Conservation (phyloP, 1,284 basidiomycete species). For the Bondarzewia mesenterica region DNA sequence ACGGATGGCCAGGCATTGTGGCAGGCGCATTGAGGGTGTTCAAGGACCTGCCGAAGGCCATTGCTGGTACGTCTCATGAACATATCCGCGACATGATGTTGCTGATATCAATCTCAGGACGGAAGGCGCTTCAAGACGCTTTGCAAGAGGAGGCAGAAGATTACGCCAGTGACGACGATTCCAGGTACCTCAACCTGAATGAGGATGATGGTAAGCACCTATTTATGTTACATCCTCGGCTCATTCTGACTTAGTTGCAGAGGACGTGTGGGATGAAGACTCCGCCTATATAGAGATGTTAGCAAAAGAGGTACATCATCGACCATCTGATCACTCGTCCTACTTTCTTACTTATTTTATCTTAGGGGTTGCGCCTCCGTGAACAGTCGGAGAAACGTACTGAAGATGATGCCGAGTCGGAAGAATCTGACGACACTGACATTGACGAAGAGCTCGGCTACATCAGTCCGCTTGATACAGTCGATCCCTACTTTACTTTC, state of each 20-base stretch:
- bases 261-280: constrained; percentile 81
- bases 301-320: constrained; percentile 74
- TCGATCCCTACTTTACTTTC: constrained; percentile 67
- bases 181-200: constrained; percentile 54
- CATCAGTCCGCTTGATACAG: constrained; percentile 67
- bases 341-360: constrained; percentile 2
- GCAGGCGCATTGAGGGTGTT: constrained; percentile 63
- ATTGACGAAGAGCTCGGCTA: constrained; percentile 77
- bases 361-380: constrained; percentile 60
- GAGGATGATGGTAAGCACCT: constrained; percentile 57
- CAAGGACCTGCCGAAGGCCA: constrained; percentile 66
- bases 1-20: constrained; percentile 71
- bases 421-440: constrained; percentile 44
- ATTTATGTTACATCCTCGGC: not conserved
- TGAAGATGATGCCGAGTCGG: constrained; percentile 39
- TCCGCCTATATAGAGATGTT: constrained; percentile 77
- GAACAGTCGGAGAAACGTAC: constrained; percentile 42
- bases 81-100: not conserved
- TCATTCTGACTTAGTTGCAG: constrained; percentile 23
- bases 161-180: constrained; percentile 52
- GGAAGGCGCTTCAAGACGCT: constrained; percentile 57
- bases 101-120: constrained; percentile 31
- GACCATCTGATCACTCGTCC: constrained; percentile 11
- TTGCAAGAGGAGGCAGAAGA: constrained; percentile 51
- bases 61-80: constrained; percentile 41